Evolutionary conservation across 148 eudicot species (phyloP), one percentile per base, ranked within the genome.

Genomic region (Cornus kousa): DNA sequence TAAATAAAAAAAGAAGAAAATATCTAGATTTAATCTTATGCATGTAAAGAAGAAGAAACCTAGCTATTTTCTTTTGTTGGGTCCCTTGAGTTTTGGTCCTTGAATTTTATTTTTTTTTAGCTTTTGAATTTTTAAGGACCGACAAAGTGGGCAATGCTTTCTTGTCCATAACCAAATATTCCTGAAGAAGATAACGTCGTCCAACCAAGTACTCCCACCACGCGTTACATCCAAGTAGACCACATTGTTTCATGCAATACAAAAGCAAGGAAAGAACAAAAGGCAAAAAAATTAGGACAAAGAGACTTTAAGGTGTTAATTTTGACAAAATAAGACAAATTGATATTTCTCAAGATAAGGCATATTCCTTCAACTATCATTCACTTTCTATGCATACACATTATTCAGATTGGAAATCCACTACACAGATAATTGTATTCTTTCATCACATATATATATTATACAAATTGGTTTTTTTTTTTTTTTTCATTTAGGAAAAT

Each of bases 91-190:
- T 39, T 39, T 1, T 39, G 43, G 43, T 39, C 43, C 5, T 39
- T 39, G 43, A 39, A 7, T 39, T 0, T 39, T 39, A n/a, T n/a
- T 39, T 39, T 39, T 7, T 39, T 39, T 0, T 39, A 4, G 48
- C 48, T 53, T 53, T 53, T 11, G 59, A 28, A 73, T 59, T 69
- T 74, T 23, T 4, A 67, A 74, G 70, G 74, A 23, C 77, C 53
- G 23, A 69, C 73, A 48, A 67, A 31, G 67, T 64, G 60, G 67
- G 76, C 72, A 35, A 35, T 10, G 68, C 31, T 39, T 74, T 53
- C 50, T 57, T 60, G 50, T 68, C 68, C 78, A 69, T 22, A 71
- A 68, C 59, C 16, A 22, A 7, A 43, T 40, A n/a, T 40, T 71
- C 31, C 5, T 37, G 74, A 9, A 12, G 19, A 33, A 62, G 66